Percentiles rank a stretch among this genome's conserved stretches.
These are phyloP conservation scores for Kappamyces sp. DNA, from an alignment of 192 early-diverging fungal genomes.

Conservation along the genomic window DNA sequence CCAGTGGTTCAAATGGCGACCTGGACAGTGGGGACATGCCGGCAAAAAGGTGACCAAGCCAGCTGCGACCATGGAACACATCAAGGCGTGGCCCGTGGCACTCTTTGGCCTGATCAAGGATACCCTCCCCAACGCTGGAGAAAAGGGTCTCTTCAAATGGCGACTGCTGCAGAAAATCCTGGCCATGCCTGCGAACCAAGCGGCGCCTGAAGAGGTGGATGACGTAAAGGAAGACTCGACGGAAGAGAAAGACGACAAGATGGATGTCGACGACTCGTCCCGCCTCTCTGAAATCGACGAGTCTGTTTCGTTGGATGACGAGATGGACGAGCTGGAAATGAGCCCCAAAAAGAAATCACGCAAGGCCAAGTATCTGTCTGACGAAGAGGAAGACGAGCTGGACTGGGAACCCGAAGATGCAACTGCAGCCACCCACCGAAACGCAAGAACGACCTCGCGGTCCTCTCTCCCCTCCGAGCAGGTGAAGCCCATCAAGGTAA, in stretches of 20 bases:
- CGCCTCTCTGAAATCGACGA: conserved; percentile 6
- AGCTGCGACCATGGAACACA: conserved; percentile 9
- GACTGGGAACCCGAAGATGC: conserved; percentile 11
- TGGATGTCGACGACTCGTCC: not conserved
- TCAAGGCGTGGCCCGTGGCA: conserved; percentile 48
- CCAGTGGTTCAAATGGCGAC: conserved; percentile 50
- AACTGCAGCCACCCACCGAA: not conserved
- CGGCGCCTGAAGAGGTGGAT: conserved; percentile 17
- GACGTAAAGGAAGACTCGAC: not conserved
- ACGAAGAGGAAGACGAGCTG: conserved; percentile 4
- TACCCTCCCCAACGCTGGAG: not conserved
- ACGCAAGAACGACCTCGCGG: not conserved
- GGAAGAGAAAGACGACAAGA: conserved; percentile 3
- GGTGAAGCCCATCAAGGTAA: not conserved
- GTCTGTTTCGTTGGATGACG: conserved; percentile 1
- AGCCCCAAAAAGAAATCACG: conserved; percentile 7
- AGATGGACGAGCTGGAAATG: conserved; percentile 6
- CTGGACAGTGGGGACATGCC: conserved; percentile 26
- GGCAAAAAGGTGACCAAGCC: conserved; percentile 1
- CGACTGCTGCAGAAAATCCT: conserved; percentile 19
- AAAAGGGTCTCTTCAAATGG: conserved; percentile 20
- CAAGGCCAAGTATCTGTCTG: conserved; percentile 1
- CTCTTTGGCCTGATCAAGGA: conserved; percentile 37
- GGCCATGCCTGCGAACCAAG: not conserved
- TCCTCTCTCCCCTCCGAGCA: conserved; percentile 1